Conservation (phyloP, 1,284 basidiomycete genomes). For the Golubevia sp. region DNA sequence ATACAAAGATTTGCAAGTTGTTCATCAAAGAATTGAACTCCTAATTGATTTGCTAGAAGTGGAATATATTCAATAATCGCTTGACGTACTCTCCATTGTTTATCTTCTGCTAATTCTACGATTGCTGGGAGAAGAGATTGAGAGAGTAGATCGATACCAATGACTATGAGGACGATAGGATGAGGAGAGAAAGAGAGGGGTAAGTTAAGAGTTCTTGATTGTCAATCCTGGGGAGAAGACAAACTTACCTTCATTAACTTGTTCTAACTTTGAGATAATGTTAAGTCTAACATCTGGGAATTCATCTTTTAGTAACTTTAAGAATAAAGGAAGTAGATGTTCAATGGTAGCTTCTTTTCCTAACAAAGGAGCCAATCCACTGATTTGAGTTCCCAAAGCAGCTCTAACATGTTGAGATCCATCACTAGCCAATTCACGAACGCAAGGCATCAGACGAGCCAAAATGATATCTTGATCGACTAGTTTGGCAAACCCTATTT, state of each 20-base stretch:
- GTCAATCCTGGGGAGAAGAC: background rate
- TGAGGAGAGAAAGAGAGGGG: background rate
- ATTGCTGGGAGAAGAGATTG: conserved; percentile 97
- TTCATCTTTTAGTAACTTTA: conserved; percentile 96
- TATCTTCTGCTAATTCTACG: conserved; percentile 97
- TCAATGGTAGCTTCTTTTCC: conserved; percentile 95
- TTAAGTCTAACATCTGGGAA: conserved; percentile 98
- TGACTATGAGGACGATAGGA: conserved; percentile 69
- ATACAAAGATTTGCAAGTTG: conserved; percentile 96
- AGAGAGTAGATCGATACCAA: conserved; percentile 93
- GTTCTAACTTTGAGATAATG: conserved; percentile 98
- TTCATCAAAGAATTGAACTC: conserved; percentile 96
- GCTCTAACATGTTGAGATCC: conserved; percentile 95
- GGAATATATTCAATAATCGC: conserved; percentile 99
- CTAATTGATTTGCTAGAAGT: conserved; percentile 93
- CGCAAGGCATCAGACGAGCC: conserved; percentile 91
- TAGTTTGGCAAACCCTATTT: conserved; percentile 86
- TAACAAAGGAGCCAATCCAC: conserved; percentile 92
- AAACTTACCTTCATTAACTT: conserved; percentile 82
- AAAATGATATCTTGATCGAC: conserved; percentile 94
- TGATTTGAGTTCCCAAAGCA: conserved; percentile 93
- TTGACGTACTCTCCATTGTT: conserved; percentile 99
- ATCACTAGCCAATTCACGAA: conserved; percentile 91
- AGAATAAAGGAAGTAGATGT: conserved; percentile 93
- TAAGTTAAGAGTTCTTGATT: too few species aligned